A percentile compares a stretch with the other conserved stretches of the same genome.
phyloP scores from a whole-genome alignment of 1,284 basidiomycete genomes.

The Boletus smithii region DNA sequence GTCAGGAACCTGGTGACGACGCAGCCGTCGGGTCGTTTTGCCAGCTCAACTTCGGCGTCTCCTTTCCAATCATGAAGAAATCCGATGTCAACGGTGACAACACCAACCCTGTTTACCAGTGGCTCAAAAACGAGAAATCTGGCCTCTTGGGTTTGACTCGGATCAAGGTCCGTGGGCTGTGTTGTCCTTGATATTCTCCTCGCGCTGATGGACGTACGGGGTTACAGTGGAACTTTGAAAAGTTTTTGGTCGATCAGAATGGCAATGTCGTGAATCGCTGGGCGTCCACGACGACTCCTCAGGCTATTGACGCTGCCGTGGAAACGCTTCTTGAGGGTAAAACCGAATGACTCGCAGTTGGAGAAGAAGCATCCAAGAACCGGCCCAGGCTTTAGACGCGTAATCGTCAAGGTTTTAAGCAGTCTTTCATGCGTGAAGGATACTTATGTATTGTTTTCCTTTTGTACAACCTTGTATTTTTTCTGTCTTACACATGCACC shows the following conservation, averaged over 20 bases:
- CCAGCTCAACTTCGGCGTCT: constrained; percentile 75
- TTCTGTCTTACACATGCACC: too few species aligned
- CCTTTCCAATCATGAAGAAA: constrained; percentile 84
- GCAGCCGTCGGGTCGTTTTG: constrained; percentile 67
- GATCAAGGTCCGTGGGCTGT: constrained; percentile 63
- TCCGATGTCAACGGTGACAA: constrained; percentile 87
- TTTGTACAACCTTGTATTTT: too few species aligned
- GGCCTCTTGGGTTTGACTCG: constrained; percentile 71
- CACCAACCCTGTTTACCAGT: constrained; percentile 80
- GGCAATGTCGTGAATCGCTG: constrained; percentile 77
- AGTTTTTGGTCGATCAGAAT: constrained; percentile 67
- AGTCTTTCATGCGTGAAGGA: neutral
- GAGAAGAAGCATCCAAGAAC: neutral
- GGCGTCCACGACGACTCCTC: constrained; percentile 76
- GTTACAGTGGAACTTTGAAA: constrained; percentile 76
- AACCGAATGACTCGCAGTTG: constrained; percentile 19
- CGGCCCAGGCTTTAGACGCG: constrained; percentile 11
- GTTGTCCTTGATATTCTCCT: neutral
- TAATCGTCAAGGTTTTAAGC: neutral
- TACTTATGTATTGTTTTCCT: neutral
- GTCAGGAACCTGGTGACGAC: constrained; percentile 76
- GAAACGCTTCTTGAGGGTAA: constrained; percentile 49
- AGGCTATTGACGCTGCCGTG: constrained; percentile 61
- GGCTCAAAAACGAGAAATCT: constrained; percentile 77
- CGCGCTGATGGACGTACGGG: neutral